These are phyloP conservation scores for Termitomyces titanicus DNA, from an alignment of 768 basidiomycete species.

Conservation along the genomic window DNA sequence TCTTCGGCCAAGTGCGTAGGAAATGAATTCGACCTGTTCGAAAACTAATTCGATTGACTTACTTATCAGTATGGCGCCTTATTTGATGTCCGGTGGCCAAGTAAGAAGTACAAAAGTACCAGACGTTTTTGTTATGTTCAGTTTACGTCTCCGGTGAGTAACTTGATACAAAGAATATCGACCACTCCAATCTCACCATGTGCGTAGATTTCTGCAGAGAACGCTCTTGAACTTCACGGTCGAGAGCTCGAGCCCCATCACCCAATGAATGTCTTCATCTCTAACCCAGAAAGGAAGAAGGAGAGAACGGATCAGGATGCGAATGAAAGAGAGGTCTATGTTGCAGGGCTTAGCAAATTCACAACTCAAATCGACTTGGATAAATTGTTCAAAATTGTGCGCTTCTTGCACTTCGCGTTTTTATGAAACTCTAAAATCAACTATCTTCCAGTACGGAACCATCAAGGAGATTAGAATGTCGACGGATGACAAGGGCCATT, in stretches of 20 bases:
- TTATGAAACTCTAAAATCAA: not conserved
- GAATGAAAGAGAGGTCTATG: conserved; percentile 80
- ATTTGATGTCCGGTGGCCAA: conserved; percentile 97
- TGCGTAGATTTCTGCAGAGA: conserved; percentile 61
- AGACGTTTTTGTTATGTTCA: conserved; percentile 95
- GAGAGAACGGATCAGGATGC: conserved; percentile 87
- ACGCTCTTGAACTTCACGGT: conserved; percentile 77
- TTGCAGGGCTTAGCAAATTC: conserved; percentile 80
- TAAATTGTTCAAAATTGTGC: conserved; percentile 73
- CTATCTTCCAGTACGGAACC: conserved; percentile 60
- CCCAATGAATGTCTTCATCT: conserved; percentile 74
- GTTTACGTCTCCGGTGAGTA: conserved; percentile 75
- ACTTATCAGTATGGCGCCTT: conserved; percentile 74
- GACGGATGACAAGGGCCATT: conserved; percentile 62
- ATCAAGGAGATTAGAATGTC: conserved; percentile 82
- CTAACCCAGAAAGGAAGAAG: conserved; percentile 87
- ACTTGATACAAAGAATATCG: not conserved
- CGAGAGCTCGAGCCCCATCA: conserved; percentile 69
- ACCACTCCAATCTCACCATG: not conserved
- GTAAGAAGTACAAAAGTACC: conserved; percentile 90
- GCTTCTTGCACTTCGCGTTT: conserved; percentile 17
- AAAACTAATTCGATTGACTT: conserved; percentile 5
- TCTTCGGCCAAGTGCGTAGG: conserved; percentile 73
- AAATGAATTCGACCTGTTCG: not conserved
- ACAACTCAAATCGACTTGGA: conserved; percentile 75